Evolutionary conservation across 2,329 filamentous ascomycete species (phyloP).

Genomic region (Fusarium sp.): DNA sequence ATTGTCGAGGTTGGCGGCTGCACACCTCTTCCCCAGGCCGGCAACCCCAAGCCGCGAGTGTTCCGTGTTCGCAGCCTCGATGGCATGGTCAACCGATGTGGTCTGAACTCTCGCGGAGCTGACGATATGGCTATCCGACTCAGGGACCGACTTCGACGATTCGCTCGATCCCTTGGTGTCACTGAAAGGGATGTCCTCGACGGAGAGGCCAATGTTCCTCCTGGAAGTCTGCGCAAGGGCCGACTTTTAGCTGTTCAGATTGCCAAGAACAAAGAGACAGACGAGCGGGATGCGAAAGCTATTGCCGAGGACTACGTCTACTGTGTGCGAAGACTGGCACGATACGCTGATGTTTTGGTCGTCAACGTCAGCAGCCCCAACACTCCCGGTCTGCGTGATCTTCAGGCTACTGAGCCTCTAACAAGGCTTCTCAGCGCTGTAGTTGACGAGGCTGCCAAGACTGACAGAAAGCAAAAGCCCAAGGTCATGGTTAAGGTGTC

Average conservation of each 20-base stretch:
- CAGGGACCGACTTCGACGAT: slow-evolving; percentile 81
- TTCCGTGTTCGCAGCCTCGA: slow-evolving; percentile 88
- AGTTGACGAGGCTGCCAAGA: slow-evolving; percentile 79
- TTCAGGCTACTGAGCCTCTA: slow-evolving; percentile 87
- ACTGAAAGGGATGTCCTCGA: slow-evolving; percentile 81
- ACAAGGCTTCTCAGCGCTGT: slow-evolving; percentile 85
- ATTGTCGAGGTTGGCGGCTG: slow-evolving; percentile 94
- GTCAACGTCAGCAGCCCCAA: slow-evolving; percentile 98
- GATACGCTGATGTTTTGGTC: slow-evolving; percentile 94
- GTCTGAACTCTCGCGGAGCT: slow-evolving; percentile 91
- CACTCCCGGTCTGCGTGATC: slow-evolving; percentile 87
- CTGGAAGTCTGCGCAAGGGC: slow-evolving; percentile 82
- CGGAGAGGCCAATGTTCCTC: slow-evolving; percentile 81
- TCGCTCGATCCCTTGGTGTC: slow-evolving; percentile 78
- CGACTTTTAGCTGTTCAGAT: slow-evolving; percentile 90
- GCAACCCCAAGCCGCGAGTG: slow-evolving; percentile 88
- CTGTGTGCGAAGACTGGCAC: slow-evolving; percentile 84
- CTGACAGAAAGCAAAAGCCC: slow-evolving; percentile 75
- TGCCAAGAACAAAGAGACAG: slow-evolving; percentile 95
- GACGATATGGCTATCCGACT: slow-evolving; percentile 86
- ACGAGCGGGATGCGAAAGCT: slow-evolving; percentile 85
- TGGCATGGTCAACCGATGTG: slow-evolving; percentile 94
- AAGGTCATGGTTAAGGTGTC: slow-evolving; percentile 97
- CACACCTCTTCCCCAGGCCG: slow-evolving; percentile 87
- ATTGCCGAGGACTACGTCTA: slow-evolving; percentile 88